Evolutionary conservation across 768 basidiomycete species (phyloP), one percentile per base, ranked within the genome.

Genomic region (Paxillus ammoniavirescens): DNA sequence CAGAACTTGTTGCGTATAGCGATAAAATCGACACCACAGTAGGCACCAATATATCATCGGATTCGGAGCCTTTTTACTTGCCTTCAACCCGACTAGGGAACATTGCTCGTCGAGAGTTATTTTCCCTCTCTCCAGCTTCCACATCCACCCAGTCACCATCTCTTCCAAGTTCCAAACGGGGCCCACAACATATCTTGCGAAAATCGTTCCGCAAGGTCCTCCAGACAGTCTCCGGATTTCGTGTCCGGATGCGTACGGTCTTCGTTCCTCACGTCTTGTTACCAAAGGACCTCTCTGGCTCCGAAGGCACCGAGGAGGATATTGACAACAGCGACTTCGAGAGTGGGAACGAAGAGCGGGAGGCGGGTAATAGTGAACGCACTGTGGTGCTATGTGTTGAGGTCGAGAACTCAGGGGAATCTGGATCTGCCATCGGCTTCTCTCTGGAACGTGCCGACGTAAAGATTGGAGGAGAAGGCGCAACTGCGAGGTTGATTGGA

Each of bases 221-320:
- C 15, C 77, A 79, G 42, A 87, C 90, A 0, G 84, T 87, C 4
- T 89, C 90, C 26, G 93, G 92, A 4, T 89, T 97, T 69, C 80
- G 85, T 18, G 89, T 97, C 23, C 84, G 93, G 33, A 96, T 96
- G 94, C 82, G 93, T n/a, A 94, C 93, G 0, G 88, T 93, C 5
- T 92, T 94, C 58, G 85, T 95, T 10, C 94, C 94, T 0, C 87
- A 91, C 59, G 81, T 94, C 18, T 76, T 93, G 42, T 72, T 92
- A 4, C 82, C 84, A 2, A 78, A 78, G 53, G 54, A 50, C 15
- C 43, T 43, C 8, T 44, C 60, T 33, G 9, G 47, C 35, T 50
- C 46, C 13, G 59, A 65, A 12, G 65, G 66, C 4, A 53, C 65
- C 4, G 75, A 75, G 6, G 75, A 74, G 28, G 50, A 55, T 15